A percentile compares a stretch with the other conserved stretches of the same genome.
phyloP scores from a whole-genome alignment of 108 stramenopile genomes.

The Nitzschia inconspicua region DNA sequence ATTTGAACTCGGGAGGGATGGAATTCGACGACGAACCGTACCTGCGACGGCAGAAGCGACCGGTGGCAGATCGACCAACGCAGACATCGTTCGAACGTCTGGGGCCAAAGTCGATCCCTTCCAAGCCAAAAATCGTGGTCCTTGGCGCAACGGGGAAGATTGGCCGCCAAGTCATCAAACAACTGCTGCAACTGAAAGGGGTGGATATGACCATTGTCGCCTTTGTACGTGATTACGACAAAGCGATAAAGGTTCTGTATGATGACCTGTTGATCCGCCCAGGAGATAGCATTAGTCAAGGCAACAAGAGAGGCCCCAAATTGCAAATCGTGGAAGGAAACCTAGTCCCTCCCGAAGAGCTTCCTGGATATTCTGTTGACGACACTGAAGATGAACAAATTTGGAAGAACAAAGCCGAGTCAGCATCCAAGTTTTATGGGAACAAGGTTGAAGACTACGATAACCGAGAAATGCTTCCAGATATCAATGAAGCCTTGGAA shows the following conservation, averaged over 20 bases:
- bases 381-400: constrained; percentile 24
- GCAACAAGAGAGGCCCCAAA: constrained; percentile 35
- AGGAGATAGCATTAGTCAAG: not conserved
- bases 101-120: constrained; percentile 21
- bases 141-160: constrained; percentile 63
- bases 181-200: constrained; percentile 35
- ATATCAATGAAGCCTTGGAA: constrained; percentile 44
- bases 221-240: constrained; percentile 48
- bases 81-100: constrained; percentile 20
- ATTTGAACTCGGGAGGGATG: too few species aligned
- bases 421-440: constrained; percentile 37
- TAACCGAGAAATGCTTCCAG: constrained; percentile 27
- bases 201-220: constrained; percentile 69
- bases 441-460: constrained; percentile 36
- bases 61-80: constrained; percentile 13
- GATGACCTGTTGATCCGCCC: constrained; percentile 29
- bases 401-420: constrained; percentile 34
- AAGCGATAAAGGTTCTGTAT: constrained; percentile 49
- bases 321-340: constrained; percentile 58
- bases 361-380: constrained; percentile 34
- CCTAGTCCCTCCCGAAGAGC: constrained; percentile 47
- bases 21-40: not conserved
- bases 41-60: not conserved
- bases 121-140: constrained; percentile 58
- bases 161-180: constrained; percentile 51